These are phyloP conservation scores for Haplographium delicatum DNA, from an alignment of 495 filamentous ascomycete species.

Conservation along the genomic window DNA sequence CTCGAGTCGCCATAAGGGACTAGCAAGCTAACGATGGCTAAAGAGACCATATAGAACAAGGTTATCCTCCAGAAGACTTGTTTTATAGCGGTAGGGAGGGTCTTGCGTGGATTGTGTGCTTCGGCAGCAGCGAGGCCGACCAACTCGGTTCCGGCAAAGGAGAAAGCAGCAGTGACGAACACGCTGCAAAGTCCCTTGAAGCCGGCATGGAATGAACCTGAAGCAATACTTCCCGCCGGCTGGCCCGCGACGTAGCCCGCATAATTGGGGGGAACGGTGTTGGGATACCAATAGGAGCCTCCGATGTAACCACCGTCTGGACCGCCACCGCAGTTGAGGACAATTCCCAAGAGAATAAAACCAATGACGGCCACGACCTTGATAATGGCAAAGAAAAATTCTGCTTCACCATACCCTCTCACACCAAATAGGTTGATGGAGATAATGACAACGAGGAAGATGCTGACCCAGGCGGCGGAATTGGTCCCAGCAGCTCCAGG, in stretches of 20 bases:
- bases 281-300: conserved; percentile 66
- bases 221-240: conserved; percentile 32
- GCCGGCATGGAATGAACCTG: conserved; percentile 84
- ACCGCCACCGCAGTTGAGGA: conserved; percentile 77
- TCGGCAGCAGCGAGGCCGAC: conserved; percentile 88
- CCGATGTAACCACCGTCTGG: conserved; percentile 71
- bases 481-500: conserved; percentile 51
- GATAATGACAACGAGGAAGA: conserved; percentile 74
- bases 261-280: conserved; percentile 42
- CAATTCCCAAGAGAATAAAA: conserved; percentile 73
- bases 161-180: conserved; percentile 89
- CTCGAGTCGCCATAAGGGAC: conserved; percentile 45
- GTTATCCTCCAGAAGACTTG: conserved; percentile 95
- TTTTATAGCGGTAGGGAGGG: conserved; percentile 79
- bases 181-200: conserved; percentile 94
- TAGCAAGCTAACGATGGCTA: conserved; percentile 57
- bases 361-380: conserved; percentile 52
- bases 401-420: conserved; percentile 83
- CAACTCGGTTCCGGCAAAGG: conserved; percentile 87
- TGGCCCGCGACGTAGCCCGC: conserved; percentile 9
- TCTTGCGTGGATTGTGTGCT: conserved; percentile 83
- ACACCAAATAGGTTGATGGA: conserved; percentile 84
- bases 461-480: conserved; percentile 76
- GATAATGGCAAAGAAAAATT: conserved; percentile 40
- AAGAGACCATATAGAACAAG: conserved; percentile 75